A percentile compares a stretch with the other conserved stretches of the same genome.
Evolutionary conservation across 2,329 filamentous ascomycete genomes (phyloP).

Genomic region (Colletotrichum magnum): DNA sequence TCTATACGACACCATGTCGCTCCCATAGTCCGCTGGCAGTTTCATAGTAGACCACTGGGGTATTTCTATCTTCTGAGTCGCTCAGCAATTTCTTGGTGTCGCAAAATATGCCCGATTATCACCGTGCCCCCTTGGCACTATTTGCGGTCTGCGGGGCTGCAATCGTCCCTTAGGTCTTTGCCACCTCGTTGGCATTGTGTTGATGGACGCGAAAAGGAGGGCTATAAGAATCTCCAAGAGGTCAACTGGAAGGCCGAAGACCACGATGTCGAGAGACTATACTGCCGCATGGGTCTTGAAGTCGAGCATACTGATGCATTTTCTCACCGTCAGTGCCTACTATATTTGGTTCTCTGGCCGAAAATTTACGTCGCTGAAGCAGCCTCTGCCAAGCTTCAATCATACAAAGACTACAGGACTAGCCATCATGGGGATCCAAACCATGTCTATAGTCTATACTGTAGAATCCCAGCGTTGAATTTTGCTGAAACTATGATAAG

Average conservation of each 20-base stretch:
- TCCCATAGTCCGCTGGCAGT: no score
- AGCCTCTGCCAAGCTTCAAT: background rate
- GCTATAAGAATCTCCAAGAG: background rate
- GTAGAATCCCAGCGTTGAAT: constrained; percentile 42
- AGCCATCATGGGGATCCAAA: background rate
- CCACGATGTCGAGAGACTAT: background rate
- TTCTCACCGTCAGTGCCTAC: background rate
- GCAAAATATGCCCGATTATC: background rate
- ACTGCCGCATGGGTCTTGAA: background rate
- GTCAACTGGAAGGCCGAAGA: background rate
- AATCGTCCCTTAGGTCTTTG: background rate
- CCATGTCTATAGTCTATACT: constrained; percentile 23
- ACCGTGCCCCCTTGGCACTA: background rate
- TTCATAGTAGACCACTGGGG: background rate
- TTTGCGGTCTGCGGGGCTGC: background rate
- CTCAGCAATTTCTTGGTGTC: background rate
- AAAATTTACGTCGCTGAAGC: constrained; percentile 17
- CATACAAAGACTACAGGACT: background rate
- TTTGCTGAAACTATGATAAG: constrained; percentile 33
- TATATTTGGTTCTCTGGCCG: background rate
- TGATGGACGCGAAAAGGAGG: background rate
- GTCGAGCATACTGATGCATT: background rate
- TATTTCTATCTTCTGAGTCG: background rate
- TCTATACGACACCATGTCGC: background rate
- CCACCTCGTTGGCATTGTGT: background rate